phyloP scores from a whole-genome alignment of 805 yeast genomes.

The Helenozyma baotianmanensis region DNA sequence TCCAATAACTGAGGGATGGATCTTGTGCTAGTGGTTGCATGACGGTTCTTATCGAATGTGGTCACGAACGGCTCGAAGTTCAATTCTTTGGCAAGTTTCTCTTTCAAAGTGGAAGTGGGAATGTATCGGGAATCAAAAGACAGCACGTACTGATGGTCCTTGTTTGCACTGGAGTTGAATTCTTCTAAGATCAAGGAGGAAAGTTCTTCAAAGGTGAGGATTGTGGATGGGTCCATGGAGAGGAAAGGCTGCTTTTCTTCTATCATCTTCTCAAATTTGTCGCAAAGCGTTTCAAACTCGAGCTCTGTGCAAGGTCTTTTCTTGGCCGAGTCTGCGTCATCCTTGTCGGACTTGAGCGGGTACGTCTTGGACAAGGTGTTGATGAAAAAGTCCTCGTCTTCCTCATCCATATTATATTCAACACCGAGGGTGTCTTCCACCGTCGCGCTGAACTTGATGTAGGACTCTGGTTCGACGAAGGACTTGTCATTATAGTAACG shows the following conservation, averaged over 20 bases:
- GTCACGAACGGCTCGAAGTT: conserved; percentile 55
- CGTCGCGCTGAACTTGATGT: conserved; percentile 86
- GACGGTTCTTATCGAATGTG: conserved; percentile 45
- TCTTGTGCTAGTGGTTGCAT: conserved; percentile 29
- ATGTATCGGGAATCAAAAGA: conserved; percentile 28
- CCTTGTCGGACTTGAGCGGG: conserved; percentile 17
- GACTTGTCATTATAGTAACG: conserved; percentile 60
- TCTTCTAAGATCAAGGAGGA: conserved; percentile 43
- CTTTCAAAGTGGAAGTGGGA: conserved; percentile 55
- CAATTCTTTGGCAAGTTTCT: conserved; percentile 52
- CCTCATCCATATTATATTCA: conserved; percentile 86
- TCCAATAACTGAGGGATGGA: conserved; percentile 47
- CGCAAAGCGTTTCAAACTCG: conserved; percentile 78
- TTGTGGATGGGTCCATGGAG: conserved; percentile 75
- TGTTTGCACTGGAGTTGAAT: conserved; percentile 22
- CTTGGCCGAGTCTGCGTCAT: conserved; percentile 10
- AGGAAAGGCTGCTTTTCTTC: conserved; percentile 84
- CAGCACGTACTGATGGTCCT: conserved; percentile 19
- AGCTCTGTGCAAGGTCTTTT: conserved; percentile 55
- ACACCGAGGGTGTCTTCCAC: conserved; percentile 93
- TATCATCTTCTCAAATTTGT: conserved; percentile 68
- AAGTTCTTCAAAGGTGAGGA: conserved; percentile 67
- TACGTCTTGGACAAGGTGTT: conserved; percentile 34
- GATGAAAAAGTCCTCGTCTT: conserved; percentile 65
- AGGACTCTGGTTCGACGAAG: conserved; percentile 70